phyloP scores from a whole-genome alignment of 208 protist species.

The Leishmania mexicana region DNA sequence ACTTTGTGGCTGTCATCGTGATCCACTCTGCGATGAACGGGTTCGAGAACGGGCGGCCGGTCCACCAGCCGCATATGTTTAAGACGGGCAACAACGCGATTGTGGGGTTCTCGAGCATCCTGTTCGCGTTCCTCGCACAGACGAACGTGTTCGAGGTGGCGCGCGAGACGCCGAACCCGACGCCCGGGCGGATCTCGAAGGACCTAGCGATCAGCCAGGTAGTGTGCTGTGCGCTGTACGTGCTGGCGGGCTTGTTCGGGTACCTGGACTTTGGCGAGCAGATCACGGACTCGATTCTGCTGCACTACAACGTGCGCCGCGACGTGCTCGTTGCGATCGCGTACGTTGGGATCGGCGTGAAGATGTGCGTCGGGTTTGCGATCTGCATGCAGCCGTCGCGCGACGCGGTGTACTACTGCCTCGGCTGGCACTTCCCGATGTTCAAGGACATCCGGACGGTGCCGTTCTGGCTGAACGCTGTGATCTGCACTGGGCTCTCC shows the following conservation, averaged over 20 bases:
- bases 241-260: constrained; percentile 76
- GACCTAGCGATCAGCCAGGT: constrained; percentile 61
- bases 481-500: constrained; percentile 62
- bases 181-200: constrained; percentile 45
- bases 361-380: constrained; percentile 79
- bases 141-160: constrained; percentile 80
- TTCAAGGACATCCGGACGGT: constrained; percentile 52
- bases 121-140: constrained; percentile 87
- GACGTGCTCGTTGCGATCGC: constrained; percentile 57
- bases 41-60: constrained; percentile 58
- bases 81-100: constrained; percentile 66
- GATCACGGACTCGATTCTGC: constrained; percentile 63
- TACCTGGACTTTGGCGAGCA: constrained; percentile 76
- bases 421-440: constrained; percentile 47
- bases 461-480: constrained; percentile 58
- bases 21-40: constrained; percentile 63
- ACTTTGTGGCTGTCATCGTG: constrained; percentile 79
- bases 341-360: constrained; percentile 74
- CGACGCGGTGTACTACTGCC: constrained; percentile 72
- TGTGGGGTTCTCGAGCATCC: constrained; percentile 75
- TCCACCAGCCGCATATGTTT: constrained; percentile 57
- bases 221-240: constrained; percentile 72
- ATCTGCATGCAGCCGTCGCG: constrained; percentile 78
- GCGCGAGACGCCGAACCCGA: constrained; percentile 57
- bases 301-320: constrained; percentile 57